Evolutionary conservation across 148 eudicot species (phyloP), one percentile per base, ranked within the genome.

Genomic region (Camellia japonica): DNA sequence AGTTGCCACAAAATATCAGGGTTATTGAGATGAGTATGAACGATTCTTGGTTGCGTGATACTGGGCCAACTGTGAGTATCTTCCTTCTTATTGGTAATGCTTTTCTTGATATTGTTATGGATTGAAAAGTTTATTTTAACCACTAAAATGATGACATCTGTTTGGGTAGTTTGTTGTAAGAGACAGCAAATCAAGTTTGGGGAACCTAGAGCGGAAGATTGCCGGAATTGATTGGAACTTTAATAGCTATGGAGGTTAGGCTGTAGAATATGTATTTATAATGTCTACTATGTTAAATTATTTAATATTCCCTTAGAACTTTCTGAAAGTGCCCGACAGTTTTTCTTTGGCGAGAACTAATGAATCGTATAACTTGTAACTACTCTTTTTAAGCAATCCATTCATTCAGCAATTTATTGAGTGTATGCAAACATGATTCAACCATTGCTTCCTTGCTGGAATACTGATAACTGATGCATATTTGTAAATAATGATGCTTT

Each of bases 171-270:
- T 97, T 89, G 90, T 96, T 70, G 90, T 92, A 2, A 85, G 82
- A 81, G 85, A 87, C 83, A 80, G 54, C 71, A 75, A 64, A 65
- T 65, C 89, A 61, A 79, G 44, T 81, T 55, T 84, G 38, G 89
- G 83, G 13, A 79, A 78, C 46, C 7, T 51, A 44, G 83, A 69
- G 72, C 64, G 51, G 80, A 85, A 78, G 58, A 64, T 88, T 87
- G 98, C 97, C 55, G 99, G 95, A 69, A 90, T 97, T 68, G 98
- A 97, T 84, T 97, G 99, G 99, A 90, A 75, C 78, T 97, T 97
- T 81, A 97, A 97, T 84, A 86, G 94, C 81, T 97, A 93, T 90
- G 99, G 99, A 60, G 99, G 99, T 96, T 87, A 85, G 90, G 47
- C 8, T 4, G 4, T 70, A 43, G 19, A 19, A 77, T 41, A 60